Evolutionary conservation across 228 moss, liverwort and hornwort species (phyloP).

Genomic region (Sphagnum fallax): DNA sequence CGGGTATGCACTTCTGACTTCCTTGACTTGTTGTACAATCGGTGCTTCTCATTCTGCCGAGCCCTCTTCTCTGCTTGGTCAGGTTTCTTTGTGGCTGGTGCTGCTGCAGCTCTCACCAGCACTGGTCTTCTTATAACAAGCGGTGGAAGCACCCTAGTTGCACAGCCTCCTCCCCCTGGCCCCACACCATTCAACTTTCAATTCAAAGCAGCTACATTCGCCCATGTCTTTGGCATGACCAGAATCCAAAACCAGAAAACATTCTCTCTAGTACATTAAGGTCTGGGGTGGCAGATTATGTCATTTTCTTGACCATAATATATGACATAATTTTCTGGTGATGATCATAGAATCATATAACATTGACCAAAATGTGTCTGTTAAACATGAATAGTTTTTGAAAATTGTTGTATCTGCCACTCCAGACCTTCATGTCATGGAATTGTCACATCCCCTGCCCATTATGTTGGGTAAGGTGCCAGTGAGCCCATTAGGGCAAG

Average conservation of each 20-base stretch:
- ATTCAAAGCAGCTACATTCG: background rate
- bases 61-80: conserved; percentile 89
- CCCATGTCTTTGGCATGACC: background rate
- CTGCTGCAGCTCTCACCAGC: conserved; percentile 51
- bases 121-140: conserved; percentile 28
- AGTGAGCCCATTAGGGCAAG: too few species aligned
- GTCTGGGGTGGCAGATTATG: background rate
- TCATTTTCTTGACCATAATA: background rate
- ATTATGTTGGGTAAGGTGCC: too few species aligned
- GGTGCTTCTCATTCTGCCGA: conserved; percentile 68
- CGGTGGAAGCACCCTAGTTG: conserved; percentile 16
- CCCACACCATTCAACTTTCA: background rate
- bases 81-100: conserved; percentile 45
- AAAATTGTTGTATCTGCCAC: too few species aligned
- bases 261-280: background rate
- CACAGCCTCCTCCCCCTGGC: conserved; percentile 28
- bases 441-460: too few species aligned
- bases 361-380: background rate
- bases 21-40: conserved; percentile 83
- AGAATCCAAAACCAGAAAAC: background rate
- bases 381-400: too few species aligned
- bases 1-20: conserved; percentile 93
- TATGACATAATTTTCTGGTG: background rate
- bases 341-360: background rate
- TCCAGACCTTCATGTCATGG: too few species aligned